These are phyloP conservation scores for Excoecaria agallocha DNA, from an alignment of 345 rosid genomes.

Conservation along the genomic window DNA sequence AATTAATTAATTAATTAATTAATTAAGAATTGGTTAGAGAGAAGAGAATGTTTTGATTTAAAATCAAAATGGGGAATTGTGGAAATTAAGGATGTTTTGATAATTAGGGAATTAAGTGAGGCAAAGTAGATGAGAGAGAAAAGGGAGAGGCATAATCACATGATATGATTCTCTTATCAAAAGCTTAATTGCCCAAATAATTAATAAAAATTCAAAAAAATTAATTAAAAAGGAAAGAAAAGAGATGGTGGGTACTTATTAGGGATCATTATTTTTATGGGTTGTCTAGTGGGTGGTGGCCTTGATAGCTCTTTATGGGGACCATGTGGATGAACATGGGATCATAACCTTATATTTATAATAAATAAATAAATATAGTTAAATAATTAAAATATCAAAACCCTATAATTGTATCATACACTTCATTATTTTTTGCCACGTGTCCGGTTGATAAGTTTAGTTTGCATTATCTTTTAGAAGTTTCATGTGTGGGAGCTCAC, in stretches of 20 bases:
- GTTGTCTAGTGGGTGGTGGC: slow-evolving; percentile 43
- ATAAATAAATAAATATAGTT: neutral
- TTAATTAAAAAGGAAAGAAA: neutral
- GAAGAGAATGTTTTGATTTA: slow-evolving; percentile 15
- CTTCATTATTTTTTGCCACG: slow-evolving; percentile 17
- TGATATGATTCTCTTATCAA: slow-evolving; percentile 18
- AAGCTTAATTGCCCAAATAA: slow-evolving; percentile 9
- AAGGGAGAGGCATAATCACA: slow-evolving; percentile 13
- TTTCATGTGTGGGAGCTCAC: slow-evolving; percentile 19
- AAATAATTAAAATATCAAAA: neutral
- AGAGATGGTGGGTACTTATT: slow-evolving; percentile 16
- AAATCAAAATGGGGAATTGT: slow-evolving; percentile 5
- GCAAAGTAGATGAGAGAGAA: neutral
- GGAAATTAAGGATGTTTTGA: slow-evolving; percentile 20
- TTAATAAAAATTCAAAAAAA: neutral
- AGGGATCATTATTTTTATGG: slow-evolving; percentile 27
- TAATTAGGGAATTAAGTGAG: neutral
- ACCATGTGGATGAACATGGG: slow-evolving; percentile 50
- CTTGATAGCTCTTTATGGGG: slow-evolving; percentile 39
- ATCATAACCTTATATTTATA: slow-evolving; percentile 19
- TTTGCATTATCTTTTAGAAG: slow-evolving; percentile 13
- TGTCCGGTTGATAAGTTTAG: slow-evolving; percentile 20
- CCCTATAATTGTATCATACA: slow-evolving; percentile 26
- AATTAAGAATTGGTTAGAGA: neutral
- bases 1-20: neutral